phyloP scores from a whole-genome alignment of 164 flowering plant species.

The Vitis rotundifolia region DNA sequence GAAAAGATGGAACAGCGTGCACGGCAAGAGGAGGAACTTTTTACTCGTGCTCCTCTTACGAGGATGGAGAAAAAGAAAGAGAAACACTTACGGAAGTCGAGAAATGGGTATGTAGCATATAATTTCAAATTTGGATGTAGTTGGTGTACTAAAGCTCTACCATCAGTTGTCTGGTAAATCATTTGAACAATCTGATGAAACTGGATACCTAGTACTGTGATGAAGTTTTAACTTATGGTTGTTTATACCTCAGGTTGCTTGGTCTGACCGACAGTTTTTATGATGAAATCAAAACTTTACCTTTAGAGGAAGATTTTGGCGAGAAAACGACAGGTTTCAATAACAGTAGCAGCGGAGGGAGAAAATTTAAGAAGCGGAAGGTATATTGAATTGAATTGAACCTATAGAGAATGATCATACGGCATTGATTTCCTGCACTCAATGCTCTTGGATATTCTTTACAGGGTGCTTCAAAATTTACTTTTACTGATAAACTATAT shows the following conservation, averaged over 20 bases:
- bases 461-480: background rate
- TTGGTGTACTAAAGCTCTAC: constrained; percentile 4
- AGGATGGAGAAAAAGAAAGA: constrained; percentile 68
- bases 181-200: background rate
- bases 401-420: background rate
- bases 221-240: background rate
- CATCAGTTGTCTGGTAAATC: background rate
- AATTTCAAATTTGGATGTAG: background rate
- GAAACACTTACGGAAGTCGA: constrained; percentile 67
- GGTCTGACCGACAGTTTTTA: constrained; percentile 68
- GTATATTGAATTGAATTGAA: constrained; percentile 29
- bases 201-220: background rate
- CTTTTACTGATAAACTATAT: background rate
- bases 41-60: constrained; percentile 76
- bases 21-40: constrained; percentile 73
- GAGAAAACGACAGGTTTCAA: constrained; percentile 25
- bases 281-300: constrained; percentile 66
- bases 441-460: background rate
- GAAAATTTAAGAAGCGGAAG: constrained; percentile 62
- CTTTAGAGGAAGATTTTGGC: constrained; percentile 40
- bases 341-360: constrained; percentile 28
- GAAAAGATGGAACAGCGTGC: constrained; percentile 60
- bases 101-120: constrained; percentile 64
- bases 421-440: background rate
- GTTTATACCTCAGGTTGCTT: constrained; percentile 49